Percentiles rank a stretch among this genome's conserved stretches.
Conservation (phyloP, 2,329 filamentous ascomycete species). For the Mollisia scopiformis region DNA sequence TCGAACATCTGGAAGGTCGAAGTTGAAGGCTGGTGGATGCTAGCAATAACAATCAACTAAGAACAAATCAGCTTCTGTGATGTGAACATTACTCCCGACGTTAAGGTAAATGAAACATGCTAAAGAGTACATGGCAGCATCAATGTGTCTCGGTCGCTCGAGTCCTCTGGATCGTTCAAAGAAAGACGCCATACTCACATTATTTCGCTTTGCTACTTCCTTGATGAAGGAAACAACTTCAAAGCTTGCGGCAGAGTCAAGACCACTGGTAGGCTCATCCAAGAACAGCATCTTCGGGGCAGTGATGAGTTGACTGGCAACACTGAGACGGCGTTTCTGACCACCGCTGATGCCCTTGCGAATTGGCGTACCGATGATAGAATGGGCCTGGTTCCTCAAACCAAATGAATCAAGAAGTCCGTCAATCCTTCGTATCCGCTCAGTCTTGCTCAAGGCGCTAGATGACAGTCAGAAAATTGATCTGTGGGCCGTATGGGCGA, state of each 20-base stretch:
- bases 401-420: conserved; percentile 74
- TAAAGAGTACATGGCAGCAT: no score
- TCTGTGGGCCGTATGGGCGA: neutral
- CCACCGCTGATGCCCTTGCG: conserved; percentile 83
- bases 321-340: conserved; percentile 79
- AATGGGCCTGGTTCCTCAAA: conserved; percentile 68
- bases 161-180: conserved; percentile 54
- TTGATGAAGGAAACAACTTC: conserved; percentile 73
- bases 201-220: conserved; percentile 28
- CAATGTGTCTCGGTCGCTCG: no score
- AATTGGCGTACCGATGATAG: conserved; percentile 80
- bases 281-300: conserved; percentile 80
- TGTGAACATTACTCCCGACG: no score
- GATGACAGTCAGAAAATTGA: conserved; percentile 8
- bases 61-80: neutral
- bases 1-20: conserved; percentile 81
- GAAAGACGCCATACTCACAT: conserved; percentile 73
- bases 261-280: conserved; percentile 85
- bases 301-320: conserved; percentile 82
- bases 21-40: conserved; percentile 85
- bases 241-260: conserved; percentile 65
- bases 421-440: conserved; percentile 65
- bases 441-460: conserved; percentile 47
- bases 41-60: conserved; percentile 76
- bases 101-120: no score